phyloP scores from a whole-genome alignment of 1,139 yeast genomes.

The Blastobotrys illinoisensis region DNA sequence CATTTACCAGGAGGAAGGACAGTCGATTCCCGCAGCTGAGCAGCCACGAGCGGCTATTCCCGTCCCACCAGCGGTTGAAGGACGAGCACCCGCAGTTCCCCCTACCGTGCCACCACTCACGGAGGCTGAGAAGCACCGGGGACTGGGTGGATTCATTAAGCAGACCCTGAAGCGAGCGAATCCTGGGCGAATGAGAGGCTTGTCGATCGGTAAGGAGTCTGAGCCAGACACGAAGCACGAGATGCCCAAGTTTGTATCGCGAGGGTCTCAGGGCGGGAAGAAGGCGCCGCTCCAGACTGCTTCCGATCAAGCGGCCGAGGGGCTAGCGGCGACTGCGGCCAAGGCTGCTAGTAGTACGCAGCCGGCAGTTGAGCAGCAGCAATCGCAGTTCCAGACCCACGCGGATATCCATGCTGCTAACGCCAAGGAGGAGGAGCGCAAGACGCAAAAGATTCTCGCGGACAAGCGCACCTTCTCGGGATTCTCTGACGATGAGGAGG shows the following conservation, averaged over 20 bases:
- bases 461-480: constrained; percentile 13
- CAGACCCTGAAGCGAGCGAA: constrained; percentile 1
- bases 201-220: not conserved
- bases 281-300: not conserved
- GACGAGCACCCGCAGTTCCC: not conserved
- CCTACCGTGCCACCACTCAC: not conserved
- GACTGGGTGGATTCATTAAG: constrained; percentile 6
- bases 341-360: not conserved
- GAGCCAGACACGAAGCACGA: not conserved
- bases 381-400: not conserved
- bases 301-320: not conserved
- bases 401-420: not conserved
- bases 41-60: not conserved
- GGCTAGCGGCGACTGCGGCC: not conserved
- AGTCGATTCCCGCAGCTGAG: not conserved
- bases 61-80: not conserved
- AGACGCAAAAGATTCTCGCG: not conserved
- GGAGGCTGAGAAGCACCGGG: not conserved
- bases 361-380: not conserved
- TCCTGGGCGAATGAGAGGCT: constrained; percentile 8
- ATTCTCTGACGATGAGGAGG: constrained; percentile 10
- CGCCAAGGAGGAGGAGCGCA: constrained; percentile 2
- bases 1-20: not conserved
- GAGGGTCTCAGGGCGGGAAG: not conserved
- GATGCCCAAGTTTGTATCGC: not conserved